Percentiles rank a stretch among this genome's conserved stretches.
phyloP scores from a whole-genome alignment of 73 alveolate species.

The Tetrahymena malaccensis region DNA sequence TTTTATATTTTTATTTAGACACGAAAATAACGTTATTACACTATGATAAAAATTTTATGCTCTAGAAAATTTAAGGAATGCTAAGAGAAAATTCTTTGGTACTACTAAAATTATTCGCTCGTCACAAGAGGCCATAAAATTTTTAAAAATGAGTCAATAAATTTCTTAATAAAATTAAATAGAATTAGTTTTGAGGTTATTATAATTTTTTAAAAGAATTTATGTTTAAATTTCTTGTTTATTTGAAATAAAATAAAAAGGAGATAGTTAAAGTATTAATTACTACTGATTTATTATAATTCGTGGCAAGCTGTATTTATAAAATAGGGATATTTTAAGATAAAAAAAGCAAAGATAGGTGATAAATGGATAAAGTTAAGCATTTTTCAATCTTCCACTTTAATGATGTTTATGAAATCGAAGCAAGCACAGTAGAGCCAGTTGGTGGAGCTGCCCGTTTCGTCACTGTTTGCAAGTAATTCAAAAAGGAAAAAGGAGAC shows the following conservation, averaged over 20 bases:
- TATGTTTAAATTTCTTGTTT: not conserved
- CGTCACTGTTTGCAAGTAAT: constrained; percentile 38
- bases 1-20: too few relatives aligned
- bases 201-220: not conserved
- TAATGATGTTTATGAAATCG: constrained; percentile 75
- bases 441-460: constrained; percentile 73
- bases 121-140: not conserved
- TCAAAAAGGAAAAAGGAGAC: constrained; percentile 21
- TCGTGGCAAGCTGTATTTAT: not conserved
- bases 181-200: not conserved
- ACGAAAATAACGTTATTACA: too few relatives aligned
- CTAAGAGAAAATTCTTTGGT: not conserved
- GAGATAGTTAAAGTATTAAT: not conserved
- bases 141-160: not conserved
- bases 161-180: too few relatives aligned
- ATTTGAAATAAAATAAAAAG: not conserved
- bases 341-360: not conserved
- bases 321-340: not conserved
- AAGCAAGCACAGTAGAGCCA: constrained; percentile 47
- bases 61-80: not conserved
- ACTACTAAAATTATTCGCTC: not conserved
- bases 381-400: constrained; percentile 53
- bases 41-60: too few relatives aligned
- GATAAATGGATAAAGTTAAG: not conserved
- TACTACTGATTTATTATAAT: not conserved